phyloP scores from a whole-genome alignment of 331 rosid species.

The Telfairia occidentalis region DNA sequence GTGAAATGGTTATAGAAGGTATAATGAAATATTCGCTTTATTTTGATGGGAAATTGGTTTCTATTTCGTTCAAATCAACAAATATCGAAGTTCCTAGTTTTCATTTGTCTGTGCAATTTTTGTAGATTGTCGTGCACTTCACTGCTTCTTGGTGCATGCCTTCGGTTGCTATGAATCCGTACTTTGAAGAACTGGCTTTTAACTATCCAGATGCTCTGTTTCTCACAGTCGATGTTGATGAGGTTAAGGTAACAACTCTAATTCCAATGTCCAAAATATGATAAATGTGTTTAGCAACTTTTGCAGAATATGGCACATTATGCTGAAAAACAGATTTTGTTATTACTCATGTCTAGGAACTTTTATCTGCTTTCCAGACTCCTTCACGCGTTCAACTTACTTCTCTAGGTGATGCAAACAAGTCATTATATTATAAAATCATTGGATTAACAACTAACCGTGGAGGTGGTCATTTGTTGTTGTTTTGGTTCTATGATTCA shows the following conservation, averaged over 20 bases:
- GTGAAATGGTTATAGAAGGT: background rate
- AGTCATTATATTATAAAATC: background rate
- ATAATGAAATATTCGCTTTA: background rate
- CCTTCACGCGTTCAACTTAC: background rate
- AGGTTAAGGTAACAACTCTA: slow-evolving; percentile 51
- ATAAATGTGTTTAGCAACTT: background rate
- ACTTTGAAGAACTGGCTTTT: slow-evolving; percentile 59
- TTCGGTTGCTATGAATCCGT: slow-evolving; percentile 73
- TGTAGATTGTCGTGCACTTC: slow-evolving; percentile 72
- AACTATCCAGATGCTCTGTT: slow-evolving; percentile 50
- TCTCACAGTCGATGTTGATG: slow-evolving; percentile 86
- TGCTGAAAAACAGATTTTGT: background rate
- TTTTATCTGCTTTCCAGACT: background rate
- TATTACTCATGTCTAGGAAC: background rate
- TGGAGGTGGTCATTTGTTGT: background rate
- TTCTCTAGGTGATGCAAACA: background rate
- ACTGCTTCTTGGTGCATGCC: slow-evolving; percentile 97
- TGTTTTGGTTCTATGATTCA: background rate
- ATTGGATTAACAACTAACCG: background rate
- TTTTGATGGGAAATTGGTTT: slow-evolving; percentile 3
- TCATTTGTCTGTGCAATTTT: slow-evolving; percentile 14
- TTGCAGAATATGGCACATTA: background rate
- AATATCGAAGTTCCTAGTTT: background rate
- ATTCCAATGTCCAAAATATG: background rate
- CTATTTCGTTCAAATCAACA: background rate